Evolutionary conservation across 768 basidiomycete genomes (phyloP), one percentile per base, ranked within the genome.

Genomic region (Lactarius hatsudake): DNA sequence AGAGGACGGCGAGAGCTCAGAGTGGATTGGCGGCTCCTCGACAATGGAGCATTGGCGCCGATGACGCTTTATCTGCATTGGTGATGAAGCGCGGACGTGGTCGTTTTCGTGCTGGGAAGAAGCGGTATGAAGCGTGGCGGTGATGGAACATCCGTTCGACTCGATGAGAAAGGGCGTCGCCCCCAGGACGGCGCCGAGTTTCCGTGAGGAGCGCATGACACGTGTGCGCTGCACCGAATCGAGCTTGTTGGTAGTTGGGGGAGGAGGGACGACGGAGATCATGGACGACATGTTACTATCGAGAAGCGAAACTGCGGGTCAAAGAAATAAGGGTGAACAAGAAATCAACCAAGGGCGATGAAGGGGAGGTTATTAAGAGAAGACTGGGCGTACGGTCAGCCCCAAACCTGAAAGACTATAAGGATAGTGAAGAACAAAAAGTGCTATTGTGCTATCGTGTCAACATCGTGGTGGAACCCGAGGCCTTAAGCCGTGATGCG

Each of bases 191-290:
- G 61, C 58, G 28, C 69, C 69, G 8, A 71, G 59, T 36, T 71
- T 71, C 56, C 71, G 69, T 10, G 71, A 66, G 8, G 69, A 71
- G 36, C 71, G 68, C 40, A 71, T 66, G 26, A 64, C 51, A 28
- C 71, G 71, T 38, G 59, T 61, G 5, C 71, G 71, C 65, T 70
- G 70, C 20, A 38, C 59, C 1, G 68, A 36, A 53, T 58, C 68
- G 13, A 71, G 70, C 12, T 59, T 69, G 53, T 71, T 69, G 12
- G 56, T 43, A 8, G 68, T 69, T 28, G 64, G 61, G 13, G 70
- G 68, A 42, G 62, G 17, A 42, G 4, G 10, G n/a, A 32, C 18
- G 30, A 12, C 20, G 51, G 42, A 36, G n/a, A 5, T 45, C 30
- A 53, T 15, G 15, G 56, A 63, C 2, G 65, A 5, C 66, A 67